Base-by-base conservation (phyloP, 1,284 basidiomycete species). In the Fomitopsis palustris region DNA sequence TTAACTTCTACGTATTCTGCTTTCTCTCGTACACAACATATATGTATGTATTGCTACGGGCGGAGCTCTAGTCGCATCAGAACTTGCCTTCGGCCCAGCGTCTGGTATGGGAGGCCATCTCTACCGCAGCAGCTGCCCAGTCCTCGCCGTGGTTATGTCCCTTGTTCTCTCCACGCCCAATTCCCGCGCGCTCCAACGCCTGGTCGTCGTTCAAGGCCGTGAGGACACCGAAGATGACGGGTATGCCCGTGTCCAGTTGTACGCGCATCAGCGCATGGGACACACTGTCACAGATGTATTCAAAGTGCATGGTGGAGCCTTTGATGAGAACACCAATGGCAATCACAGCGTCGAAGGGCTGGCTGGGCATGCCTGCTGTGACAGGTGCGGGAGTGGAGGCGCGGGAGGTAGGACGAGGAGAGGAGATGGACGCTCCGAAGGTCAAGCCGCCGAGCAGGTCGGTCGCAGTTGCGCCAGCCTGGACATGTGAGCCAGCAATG, bases 321-420 rank as follows among this genome's bases (percentile, higher is more conserved):
- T 99, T 99, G 83, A 99, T 98, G 71, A 99, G 87, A 49, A 96
- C 94, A 10, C 96, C 96, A 69, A 99, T 95, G 41, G 95, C 93
- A 70, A 99, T 96, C 64, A 98, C 88, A 12, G 95, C 97, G 75
- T 96, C 92, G 67, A 98, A 96, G 0, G 93, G 88, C 59, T 84
- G 81, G 53, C 80, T 84, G 10, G 85, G 80, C 67, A 80, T 75
- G 38, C 73, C 68, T 6, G 64, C 63, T 8, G 70, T 70, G n/a
- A 66, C 72, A 2, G 77, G 78, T 6, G 77, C 79, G 19, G 81
- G 84, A 0, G 83, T 81, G 16, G 75, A 75, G 0, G 81, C 72
- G 53, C 81, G 80, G 52, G 83, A 81, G n/a, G 62, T 63, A 9
- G 75, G 69, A 47, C 78, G 74, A 39, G 78, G 70, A 33, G 78